Base-by-base conservation (phyloP, 1,139 yeast species). In the Yamadazyma buinensis region DNA sequence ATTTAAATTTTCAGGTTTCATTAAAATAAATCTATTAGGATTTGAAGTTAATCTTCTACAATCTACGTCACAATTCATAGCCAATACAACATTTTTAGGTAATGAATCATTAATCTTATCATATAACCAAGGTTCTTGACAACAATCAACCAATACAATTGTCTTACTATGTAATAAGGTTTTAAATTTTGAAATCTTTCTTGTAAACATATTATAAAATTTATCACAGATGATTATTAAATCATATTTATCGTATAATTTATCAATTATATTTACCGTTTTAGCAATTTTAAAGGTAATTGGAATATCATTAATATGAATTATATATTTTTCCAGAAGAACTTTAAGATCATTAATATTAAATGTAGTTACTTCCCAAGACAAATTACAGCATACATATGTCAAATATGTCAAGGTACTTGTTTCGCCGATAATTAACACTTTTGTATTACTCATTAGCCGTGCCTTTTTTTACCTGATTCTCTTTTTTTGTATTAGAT, bases 81-180 rank as follows among this genome's bases (percentile, higher is more conserved):
- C 44, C 15, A 52, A 35, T 2, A 49, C 46, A 12, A 29, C 30
- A 28, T 38, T 32, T 3, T 31, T 26, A 2, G 44, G 37, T 6
- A 44, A 32, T 8, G 29, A 4, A 9, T 30, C 22, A 20, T 36
- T 36, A 5, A 46, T 33, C 22, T 37, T 36, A 14, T 38, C 38
- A 18, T 36, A 38, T n/a, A 46, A 26, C 51, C 51, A 49, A 7
- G 50, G 50, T 38, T 42, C 30, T 5, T 38, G 39, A 14, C 32
- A 41, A 13, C 52, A 40, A 32, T 52, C 57, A 5, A 45, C 36
- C 6, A 52, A 14, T 6, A 51, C 26, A 9, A 48, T 20, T 5
- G 55, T 35, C 2, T 34, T 14, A 2, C 9, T 15, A 13, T 29
- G 23, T 2, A 44, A 32, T 3, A 42, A 10, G 5, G 29, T 23